Evolutionary conservation across 345 rosid genomes (phyloP), one percentile per base, ranked within the genome.

Genomic region (Corchorus capsularis): DNA sequence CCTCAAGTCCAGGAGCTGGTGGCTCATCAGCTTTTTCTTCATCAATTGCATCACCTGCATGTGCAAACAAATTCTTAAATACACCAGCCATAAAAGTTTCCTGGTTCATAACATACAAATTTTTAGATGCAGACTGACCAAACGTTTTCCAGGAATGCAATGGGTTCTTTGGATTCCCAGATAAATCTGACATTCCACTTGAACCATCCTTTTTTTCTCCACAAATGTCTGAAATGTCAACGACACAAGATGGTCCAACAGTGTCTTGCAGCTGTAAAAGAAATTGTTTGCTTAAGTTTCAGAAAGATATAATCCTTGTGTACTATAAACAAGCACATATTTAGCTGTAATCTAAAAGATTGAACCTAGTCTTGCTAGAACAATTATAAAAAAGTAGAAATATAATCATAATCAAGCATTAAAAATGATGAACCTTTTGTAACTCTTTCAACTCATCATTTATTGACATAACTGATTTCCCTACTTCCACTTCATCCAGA

Each of bases 1-100:
- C 86, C 74, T 87, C 89, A 57, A 80, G 81, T 65, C 99, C 99
- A 74, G 97, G 98, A 49, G 91, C 92, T 65, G 84, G 81, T 54
- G 90, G 87, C 85, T 90, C 95, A 68, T 85, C 82, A 50, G 54
- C 81, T 81, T 85, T 85, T 69, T 65, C 78, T 35, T 76, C 76
- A 75, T 84, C 84, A 76, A 71, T 76, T 62, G 73, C 80, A 82
- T 77, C 85, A 78, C 34, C 78, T n/a, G 77, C 52, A 68, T 49
- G 79, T 41, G 69, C 49, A 75, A 59, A 66, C n/a, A 86, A 80
- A 73, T 79, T 83, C 79, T 80, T 86, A 72, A 92, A 84, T 61
- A 83, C 85, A 75, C 74, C 73, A 68, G 79, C 86, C 81, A 88
- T 75, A 37, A 82, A 70, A 76, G 75, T 76, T 49, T 45, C 72